Conservation (phyloP, 176 grass and related monocot genomes). For the Musa schizocarpa region DNA sequence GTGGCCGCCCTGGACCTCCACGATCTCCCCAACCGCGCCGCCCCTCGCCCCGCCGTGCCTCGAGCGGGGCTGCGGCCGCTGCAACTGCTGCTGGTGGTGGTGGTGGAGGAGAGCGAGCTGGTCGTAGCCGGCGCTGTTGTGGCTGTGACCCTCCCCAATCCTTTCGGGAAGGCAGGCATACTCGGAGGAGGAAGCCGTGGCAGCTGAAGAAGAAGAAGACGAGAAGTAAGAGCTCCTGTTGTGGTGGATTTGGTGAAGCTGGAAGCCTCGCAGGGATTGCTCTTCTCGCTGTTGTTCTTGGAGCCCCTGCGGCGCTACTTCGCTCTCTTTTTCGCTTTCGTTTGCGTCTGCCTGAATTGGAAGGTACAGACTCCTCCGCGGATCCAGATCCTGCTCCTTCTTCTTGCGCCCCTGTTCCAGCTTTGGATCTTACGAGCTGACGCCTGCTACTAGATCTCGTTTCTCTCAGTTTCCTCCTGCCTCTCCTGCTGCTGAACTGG, state of each 20-base stretch:
- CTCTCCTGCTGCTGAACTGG: not conserved
- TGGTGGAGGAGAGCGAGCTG: slow-evolving; percentile 6
- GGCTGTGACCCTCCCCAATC: slow-evolving; percentile 1
- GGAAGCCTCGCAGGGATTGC: not conserved
- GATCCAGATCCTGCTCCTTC: slow-evolving; percentile 17
- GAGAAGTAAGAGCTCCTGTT: not conserved
- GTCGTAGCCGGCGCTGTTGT: not conserved
- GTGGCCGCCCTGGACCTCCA: too few relatives aligned
- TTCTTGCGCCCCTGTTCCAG: slow-evolving; percentile 5
- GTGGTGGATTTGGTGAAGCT: slow-evolving; percentile 2
- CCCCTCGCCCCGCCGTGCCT: not conserved
- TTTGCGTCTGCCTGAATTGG: slow-evolving; percentile 2
- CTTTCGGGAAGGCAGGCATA: slow-evolving; percentile 9
- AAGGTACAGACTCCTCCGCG: not conserved
- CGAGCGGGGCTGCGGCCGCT: too few relatives aligned
- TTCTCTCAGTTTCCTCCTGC: not conserved
- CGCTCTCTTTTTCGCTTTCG: slow-evolving; percentile 4
- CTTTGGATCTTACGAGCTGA: not conserved
- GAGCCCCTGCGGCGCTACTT: not conserved
- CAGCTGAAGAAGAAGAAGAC: not conserved
- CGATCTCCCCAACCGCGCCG: too few relatives aligned
- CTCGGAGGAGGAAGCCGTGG: slow-evolving; percentile 16
- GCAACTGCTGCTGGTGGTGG: not conserved
- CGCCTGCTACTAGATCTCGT: not conserved
- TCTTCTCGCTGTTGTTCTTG: not conserved